Evolutionary conservation across 1,139 yeast species (phyloP).

Genomic region (Kodamaea ohmeri): DNA sequence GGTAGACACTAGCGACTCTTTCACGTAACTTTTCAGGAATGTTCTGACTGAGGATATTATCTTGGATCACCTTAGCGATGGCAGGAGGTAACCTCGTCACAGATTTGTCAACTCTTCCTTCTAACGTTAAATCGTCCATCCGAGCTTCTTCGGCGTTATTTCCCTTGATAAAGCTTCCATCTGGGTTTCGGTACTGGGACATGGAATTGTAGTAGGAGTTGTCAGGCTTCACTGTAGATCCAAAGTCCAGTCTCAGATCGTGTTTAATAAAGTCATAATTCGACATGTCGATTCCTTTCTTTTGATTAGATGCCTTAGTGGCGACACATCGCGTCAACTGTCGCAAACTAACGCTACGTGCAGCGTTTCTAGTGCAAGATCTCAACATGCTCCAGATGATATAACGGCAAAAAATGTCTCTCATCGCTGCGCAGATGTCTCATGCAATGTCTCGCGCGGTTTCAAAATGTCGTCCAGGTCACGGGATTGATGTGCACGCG

Average conservation of each 20-base stretch:
- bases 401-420: constrained; percentile 5
- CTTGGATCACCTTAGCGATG: constrained; percentile 55
- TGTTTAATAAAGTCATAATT: constrained; percentile 16
- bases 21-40: constrained; percentile 57
- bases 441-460: neutral
- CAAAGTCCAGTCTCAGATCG: constrained; percentile 42
- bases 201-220: constrained; percentile 12
- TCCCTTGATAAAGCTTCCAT: constrained; percentile 44
- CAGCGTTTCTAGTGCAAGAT: neutral
- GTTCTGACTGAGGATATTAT: constrained; percentile 54
- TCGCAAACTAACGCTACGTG: neutral
- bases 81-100: constrained; percentile 49
- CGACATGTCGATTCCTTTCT: constrained; percentile 10
- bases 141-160: constrained; percentile 51
- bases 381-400: constrained; percentile 4
- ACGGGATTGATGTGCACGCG: constrained; percentile 1
- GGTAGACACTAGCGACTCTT: constrained; percentile 52
- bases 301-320: neutral
- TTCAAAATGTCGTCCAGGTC: neutral
- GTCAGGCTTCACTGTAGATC: constrained; percentile 18
- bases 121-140: constrained; percentile 45
- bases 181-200: constrained; percentile 38
- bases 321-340: neutral
- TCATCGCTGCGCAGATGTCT: neutral
- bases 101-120: constrained; percentile 46